Percentiles rank a stretch among this genome's conserved stretches.
phyloP scores from a whole-genome alignment of 1,139 yeast genomes.

The Yamadazyma diddensiae region DNA sequence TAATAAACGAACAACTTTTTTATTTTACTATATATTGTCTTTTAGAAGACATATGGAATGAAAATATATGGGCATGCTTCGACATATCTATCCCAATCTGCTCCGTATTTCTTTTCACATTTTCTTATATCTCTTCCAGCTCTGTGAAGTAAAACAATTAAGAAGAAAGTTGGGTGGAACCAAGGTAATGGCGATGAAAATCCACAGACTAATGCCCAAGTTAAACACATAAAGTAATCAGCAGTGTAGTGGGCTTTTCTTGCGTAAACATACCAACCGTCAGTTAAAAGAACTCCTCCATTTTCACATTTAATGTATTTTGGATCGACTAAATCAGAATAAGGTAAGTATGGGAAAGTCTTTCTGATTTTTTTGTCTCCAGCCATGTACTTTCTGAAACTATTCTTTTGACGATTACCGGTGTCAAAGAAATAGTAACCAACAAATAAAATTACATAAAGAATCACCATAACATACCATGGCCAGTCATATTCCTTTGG shows the following conservation, averaged over 20 bases:
- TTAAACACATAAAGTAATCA: conserved; percentile 79
- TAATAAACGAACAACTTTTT: conserved; percentile 24
- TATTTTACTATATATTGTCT: background rate
- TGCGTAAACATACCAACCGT: conserved; percentile 92
- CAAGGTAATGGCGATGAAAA: conserved; percentile 86
- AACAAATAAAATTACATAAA: conserved; percentile 49
- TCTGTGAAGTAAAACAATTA: conserved; percentile 83
- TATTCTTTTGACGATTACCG: conserved; percentile 90
- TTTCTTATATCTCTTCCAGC: conserved; percentile 82
- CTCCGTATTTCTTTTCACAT: conserved; percentile 84
- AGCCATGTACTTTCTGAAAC: conserved; percentile 82
- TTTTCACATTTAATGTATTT: conserved; percentile 77
- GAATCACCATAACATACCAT: conserved; percentile 51
- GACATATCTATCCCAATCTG: conserved; percentile 86
- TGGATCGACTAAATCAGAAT: conserved; percentile 78
- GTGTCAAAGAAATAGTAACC: conserved; percentile 95
- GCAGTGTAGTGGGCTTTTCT: conserved; percentile 96
- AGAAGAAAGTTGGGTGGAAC: conserved; percentile 92
- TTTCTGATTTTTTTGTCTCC: conserved; percentile 76
- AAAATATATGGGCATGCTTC: conserved; percentile 89
- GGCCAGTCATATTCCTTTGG: conserved; percentile 83
- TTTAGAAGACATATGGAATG: conserved; percentile 77
- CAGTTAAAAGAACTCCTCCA: conserved; percentile 81
- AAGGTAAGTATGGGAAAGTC: conserved; percentile 91
- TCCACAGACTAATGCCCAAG: conserved; percentile 95